A percentile compares a stretch with the other conserved stretches of the same genome.
Conservation (phyloP, 768 basidiomycete genomes). For the Termitomyces sp. region DNA sequence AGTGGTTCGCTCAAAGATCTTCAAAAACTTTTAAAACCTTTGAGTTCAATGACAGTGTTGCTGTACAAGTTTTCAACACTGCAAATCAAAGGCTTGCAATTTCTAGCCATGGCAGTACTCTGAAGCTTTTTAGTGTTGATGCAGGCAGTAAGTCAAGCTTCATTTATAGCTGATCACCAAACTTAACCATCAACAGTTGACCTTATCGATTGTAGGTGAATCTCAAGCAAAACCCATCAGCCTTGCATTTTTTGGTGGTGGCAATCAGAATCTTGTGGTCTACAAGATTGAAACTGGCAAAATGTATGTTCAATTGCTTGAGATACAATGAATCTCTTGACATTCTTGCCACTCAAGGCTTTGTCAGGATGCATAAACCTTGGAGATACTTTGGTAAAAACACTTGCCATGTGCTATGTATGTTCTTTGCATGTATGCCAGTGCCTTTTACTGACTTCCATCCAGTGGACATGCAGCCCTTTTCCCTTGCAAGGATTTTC, state of each 20-base stretch:
- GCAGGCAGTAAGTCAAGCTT: neutral
- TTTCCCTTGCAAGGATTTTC: too few species aligned
- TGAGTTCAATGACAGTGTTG: too few species aligned
- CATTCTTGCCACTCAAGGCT: too few species aligned
- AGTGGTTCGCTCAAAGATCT: too few species aligned
- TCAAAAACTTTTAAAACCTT: too few species aligned
- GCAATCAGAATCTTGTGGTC: too few species aligned
- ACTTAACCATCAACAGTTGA: neutral
- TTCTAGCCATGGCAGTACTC: too few species aligned
- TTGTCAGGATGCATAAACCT: too few species aligned
- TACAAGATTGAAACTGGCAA: conserved; percentile 6
- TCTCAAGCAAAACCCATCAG: neutral
- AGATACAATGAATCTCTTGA: neutral
- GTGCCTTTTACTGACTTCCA: neutral
- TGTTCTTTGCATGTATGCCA: neutral
- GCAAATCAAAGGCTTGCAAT: neutral
- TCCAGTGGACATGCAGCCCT: neutral
- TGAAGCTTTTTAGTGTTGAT: too few species aligned
- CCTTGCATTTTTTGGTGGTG: too few species aligned
- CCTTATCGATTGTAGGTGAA: neutral
- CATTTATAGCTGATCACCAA: neutral
- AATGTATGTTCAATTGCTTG: neutral
- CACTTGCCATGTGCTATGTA: too few species aligned
- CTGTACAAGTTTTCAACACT: neutral
- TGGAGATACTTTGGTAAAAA: too few species aligned